Percentiles rank a stretch among this genome's conserved stretches.
phyloP scores from a whole-genome alignment of 2,329 filamentous ascomycete species.

The Beauveria caledonica region DNA sequence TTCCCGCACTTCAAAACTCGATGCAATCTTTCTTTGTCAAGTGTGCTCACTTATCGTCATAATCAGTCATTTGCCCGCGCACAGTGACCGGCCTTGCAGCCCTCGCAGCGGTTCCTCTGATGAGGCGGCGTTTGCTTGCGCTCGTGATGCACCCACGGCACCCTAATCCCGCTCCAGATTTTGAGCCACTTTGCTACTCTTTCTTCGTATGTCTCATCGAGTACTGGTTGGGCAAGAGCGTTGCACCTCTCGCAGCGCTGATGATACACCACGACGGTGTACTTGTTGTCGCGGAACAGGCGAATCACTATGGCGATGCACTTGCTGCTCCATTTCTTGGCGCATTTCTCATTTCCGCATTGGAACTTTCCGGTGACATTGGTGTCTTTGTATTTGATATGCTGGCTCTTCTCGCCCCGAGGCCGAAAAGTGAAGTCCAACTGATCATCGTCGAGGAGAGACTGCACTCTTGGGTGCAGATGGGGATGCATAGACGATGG shows the following conservation, averaged over 20 bases:
- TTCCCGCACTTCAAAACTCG: neutral
- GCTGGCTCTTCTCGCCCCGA: constrained; percentile 11
- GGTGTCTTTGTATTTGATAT: constrained; percentile 19
- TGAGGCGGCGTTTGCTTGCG: constrained; percentile 17
- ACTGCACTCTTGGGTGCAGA: constrained; percentile 14
- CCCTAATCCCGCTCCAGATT: constrained; percentile 16
- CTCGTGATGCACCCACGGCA: neutral
- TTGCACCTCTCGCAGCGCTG: constrained; percentile 28
- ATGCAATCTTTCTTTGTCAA: neutral
- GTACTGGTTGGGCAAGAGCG: constrained; percentile 17
- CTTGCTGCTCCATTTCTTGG: constrained; percentile 24
- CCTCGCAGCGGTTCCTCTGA: constrained; percentile 24
- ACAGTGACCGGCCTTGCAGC: constrained; percentile 27
- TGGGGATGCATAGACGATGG: constrained; percentile 17
- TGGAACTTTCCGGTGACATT: constrained; percentile 26
- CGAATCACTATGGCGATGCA: constrained; percentile 27
- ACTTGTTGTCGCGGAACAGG: constrained; percentile 20
- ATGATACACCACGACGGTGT: constrained; percentile 30
- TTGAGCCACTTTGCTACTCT: constrained; percentile 27
- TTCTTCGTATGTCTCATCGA: constrained; percentile 25
- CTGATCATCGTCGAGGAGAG: constrained; percentile 11
- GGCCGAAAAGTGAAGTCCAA: constrained; percentile 19
- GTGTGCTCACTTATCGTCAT: neutral
- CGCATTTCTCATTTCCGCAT: constrained; percentile 22
- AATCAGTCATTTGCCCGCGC: neutral